These are phyloP conservation scores for Alternaria arbusti DNA, from an alignment of 2,329 filamentous ascomycete species.

Conservation along the genomic window DNA sequence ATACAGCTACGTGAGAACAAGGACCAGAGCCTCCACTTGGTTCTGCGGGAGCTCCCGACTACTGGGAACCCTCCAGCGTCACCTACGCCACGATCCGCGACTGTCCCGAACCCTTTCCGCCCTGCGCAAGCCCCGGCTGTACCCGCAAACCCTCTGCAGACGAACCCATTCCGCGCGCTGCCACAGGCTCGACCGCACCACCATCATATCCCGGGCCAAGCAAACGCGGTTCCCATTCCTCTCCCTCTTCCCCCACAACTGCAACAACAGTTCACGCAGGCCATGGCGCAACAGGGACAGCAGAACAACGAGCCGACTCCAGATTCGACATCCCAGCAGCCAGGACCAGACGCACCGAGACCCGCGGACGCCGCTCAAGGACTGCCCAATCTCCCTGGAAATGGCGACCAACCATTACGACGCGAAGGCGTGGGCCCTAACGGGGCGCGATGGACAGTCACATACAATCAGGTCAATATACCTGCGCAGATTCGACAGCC, in stretches of 20 bases:
- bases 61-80: constrained; percentile 7
- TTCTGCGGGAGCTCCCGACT: constrained; percentile 43
- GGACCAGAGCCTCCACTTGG: constrained; percentile 48
- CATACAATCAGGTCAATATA: constrained; percentile 54
- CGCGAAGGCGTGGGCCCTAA: constrained; percentile 60
- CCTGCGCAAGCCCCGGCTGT: constrained; percentile 17
- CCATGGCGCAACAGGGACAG: constrained; percentile 25
- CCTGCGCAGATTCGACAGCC: constrained; percentile 30
- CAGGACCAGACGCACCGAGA: constrained; percentile 9
- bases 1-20: constrained; percentile 43
- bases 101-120: constrained; percentile 49
- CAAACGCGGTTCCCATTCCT: constrained; percentile 21
- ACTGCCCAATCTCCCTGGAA: constrained; percentile 22
- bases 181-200: constrained; percentile 35
- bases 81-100: constrained; percentile 35
- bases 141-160: constrained; percentile 30
- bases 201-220: constrained; percentile 19
- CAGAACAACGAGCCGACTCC: constrained; percentile 8
- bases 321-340: constrained; percentile 3
- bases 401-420: constrained; percentile 52
- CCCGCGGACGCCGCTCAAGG: constrained; percentile 13
- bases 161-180: constrained; percentile 41
- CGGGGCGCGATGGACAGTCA: constrained; percentile 61
- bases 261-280: constrained; percentile 33
- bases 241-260: constrained; percentile 32